These are phyloP conservation scores for Moringa oleifera DNA, from an alignment of 345 rosid species.

Conservation along the genomic window DNA sequence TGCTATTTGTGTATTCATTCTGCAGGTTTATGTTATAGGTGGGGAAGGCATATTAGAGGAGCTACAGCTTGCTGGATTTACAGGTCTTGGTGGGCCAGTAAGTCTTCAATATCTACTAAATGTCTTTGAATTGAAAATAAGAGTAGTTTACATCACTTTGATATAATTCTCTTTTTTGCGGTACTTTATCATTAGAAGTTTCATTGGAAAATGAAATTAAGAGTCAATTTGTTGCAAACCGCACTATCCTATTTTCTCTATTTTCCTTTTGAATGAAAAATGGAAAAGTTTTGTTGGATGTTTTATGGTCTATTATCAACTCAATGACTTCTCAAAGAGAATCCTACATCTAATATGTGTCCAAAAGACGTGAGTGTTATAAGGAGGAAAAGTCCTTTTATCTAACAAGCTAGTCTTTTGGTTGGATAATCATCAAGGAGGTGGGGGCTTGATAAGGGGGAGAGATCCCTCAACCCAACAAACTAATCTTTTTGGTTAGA, in stretches of 20 bases:
- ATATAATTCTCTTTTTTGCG: background rate
- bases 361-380: too few species aligned
- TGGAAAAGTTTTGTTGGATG: too few species aligned
- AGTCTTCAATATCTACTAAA: constrained; percentile 16
- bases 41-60: constrained; percentile 80
- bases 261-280: too few species aligned
- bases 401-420: too few species aligned
- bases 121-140: background rate
- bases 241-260: background rate
- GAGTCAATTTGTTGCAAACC: background rate
- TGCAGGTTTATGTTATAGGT: constrained; percentile 80
- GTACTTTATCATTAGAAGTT: background rate
- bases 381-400: too few species aligned
- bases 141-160: background rate
- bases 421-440: too few species aligned
- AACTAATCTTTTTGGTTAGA: too few species aligned
- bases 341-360: too few species aligned
- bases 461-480: too few species aligned
- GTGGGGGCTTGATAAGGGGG: too few species aligned
- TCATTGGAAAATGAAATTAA: background rate
- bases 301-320: too few species aligned
- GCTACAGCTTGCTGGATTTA: constrained; percentile 63
- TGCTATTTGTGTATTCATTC: background rate
- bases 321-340: too few species aligned
- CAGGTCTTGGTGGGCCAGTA: constrained; percentile 90